Evolutionary conservation across 768 basidiomycete species (phyloP), one percentile per base, ranked within the genome.

Genomic region (Boletus pseudo-olivaceus): DNA sequence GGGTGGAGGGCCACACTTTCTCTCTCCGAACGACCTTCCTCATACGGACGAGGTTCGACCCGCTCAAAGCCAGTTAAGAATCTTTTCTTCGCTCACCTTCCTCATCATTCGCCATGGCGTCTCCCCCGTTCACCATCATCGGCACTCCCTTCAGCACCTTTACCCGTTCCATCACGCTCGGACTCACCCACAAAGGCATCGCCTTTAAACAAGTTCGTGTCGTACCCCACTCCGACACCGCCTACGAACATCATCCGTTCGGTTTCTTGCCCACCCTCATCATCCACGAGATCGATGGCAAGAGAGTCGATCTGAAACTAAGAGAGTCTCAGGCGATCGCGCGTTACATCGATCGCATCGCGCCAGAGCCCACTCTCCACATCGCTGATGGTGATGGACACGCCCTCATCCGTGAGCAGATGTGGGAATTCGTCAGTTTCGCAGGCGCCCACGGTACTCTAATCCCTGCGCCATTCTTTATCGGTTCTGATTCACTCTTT

Each of bases 381-480:
- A 58, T 71, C 42, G 49, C 17, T 0, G 42, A 61, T 1, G 70
- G 64, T 0, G 60, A 68, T 0, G 66, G 57, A 6, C 59, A 58
- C 15, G 47, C 61, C 17, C 0, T 67, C 45, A 53, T 70, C 54
- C 34, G 47, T 0, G 69, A 70, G 48, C 68, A 69, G 34, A 54
- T 70, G 71, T 70, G 70, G 71, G 69, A 70, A 32, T 72, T 70
- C 17, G 70, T 62, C 42, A 63, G 62, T 9, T 59, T 68, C 11
- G 63, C 55, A 0, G 59, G 59, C 2, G 54, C 59, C 12, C 45
- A 71, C 9, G 68, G 68, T 71, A n/a, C 2, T 30, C 9, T 4
- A 32, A 39, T 32, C 40, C 2, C n/a, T 26, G 23, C 5, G 35
- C 7, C 5, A 4, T 37, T 37, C 12, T 27, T 20, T 17, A 30